A percentile compares a stretch with the other conserved stretches of the same genome.
Conservation (phyloP, 2,329 filamentous ascomycete species). For the Parasarocladium wereldwijsianum region DNA sequence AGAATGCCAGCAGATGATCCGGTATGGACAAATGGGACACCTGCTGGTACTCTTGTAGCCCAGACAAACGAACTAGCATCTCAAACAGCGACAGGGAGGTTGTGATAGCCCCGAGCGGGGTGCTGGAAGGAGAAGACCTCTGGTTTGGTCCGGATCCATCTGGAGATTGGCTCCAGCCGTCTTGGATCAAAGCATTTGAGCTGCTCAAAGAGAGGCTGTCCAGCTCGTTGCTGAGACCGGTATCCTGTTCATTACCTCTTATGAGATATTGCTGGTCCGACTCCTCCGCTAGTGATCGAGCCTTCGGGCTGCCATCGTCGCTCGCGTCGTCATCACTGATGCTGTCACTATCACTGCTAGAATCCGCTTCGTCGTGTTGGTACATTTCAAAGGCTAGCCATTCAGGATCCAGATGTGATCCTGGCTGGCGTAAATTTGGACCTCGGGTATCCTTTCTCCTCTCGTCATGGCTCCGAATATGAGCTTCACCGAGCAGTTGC, state of each 20-base stretch:
- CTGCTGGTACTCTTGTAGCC: constrained; percentile 86
- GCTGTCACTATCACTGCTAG: too few relatives aligned
- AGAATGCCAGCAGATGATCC: constrained; percentile 80
- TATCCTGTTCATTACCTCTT: too few relatives aligned
- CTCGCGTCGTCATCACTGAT: too few relatives aligned
- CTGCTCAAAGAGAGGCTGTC: too few relatives aligned
- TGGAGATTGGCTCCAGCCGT: too few relatives aligned
- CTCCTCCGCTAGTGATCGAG: too few relatives aligned
- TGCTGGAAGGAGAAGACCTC: constrained; percentile 20
- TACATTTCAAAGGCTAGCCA: constrained; percentile 89
- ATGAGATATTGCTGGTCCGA: too few relatives aligned
- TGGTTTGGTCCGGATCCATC: too few relatives aligned
- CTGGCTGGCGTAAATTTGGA: neutral
- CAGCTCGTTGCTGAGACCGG: too few relatives aligned
- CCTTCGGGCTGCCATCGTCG: too few relatives aligned
- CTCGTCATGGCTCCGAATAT: neutral
- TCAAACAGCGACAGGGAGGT: constrained; percentile 64
- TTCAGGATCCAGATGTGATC: constrained; percentile 59
- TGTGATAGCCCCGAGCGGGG: constrained; percentile 35
- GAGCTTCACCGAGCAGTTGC: constrained; percentile 21
- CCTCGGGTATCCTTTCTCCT: neutral
- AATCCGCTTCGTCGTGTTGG: constrained; percentile 39
- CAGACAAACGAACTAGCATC: constrained; percentile 72
- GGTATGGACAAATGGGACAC: constrained; percentile 77
- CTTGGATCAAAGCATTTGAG: too few relatives aligned